Evolutionary conservation across 2,329 filamentous ascomycete genomes (phyloP), one percentile per base, ranked within the genome.

Genomic region (Alternaria sp.): DNA sequence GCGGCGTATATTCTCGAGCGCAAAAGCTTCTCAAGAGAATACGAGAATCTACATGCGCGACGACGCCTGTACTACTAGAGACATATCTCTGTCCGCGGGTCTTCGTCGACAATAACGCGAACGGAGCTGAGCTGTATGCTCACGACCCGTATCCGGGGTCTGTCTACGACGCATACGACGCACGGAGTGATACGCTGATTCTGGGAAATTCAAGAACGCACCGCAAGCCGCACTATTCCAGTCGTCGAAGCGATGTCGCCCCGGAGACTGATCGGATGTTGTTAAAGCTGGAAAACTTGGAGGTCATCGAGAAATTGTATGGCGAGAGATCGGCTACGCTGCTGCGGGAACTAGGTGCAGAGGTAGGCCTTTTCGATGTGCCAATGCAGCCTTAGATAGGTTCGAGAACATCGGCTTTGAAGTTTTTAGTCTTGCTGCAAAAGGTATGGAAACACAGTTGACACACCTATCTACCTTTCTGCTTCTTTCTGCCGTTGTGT

Each of bases 121-220:
- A 15, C 4, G 30, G 30, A 4, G 1, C 14, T 1, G 30, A 37
- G 30, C 30, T 37, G 6, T 37, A 37, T 37, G 6, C 30, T 5
- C 30, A 37, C 7, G 30, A 37, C 14, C 30, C 30, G 14, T 37
- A 37, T 37, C 30, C 30, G 3, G 30, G 0, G 14, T 37, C 30
- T 1, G 12, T 37, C 1, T 37, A 37, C 30, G 30, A 37, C 14
- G 9, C 1, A 9, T 9, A 2, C 7, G 15, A 9, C 30, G 8
- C 14, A 15, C 6, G 8, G 3, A 15, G 14, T 0, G 14, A 37
- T 15, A 1, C 4, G 9, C 30, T 7, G 7, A 0, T 37, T 37
- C 30, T 15, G 1, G 4, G 7, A 6, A 8, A 14, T 37, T 37
- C 30, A 33, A 15, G 30, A 4, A 15, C 14, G 6, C 0, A 0